These are phyloP conservation scores for Aquanectria penicillioides DNA, from an alignment of 2,329 filamentous ascomycete species.

Conservation along the genomic window DNA sequence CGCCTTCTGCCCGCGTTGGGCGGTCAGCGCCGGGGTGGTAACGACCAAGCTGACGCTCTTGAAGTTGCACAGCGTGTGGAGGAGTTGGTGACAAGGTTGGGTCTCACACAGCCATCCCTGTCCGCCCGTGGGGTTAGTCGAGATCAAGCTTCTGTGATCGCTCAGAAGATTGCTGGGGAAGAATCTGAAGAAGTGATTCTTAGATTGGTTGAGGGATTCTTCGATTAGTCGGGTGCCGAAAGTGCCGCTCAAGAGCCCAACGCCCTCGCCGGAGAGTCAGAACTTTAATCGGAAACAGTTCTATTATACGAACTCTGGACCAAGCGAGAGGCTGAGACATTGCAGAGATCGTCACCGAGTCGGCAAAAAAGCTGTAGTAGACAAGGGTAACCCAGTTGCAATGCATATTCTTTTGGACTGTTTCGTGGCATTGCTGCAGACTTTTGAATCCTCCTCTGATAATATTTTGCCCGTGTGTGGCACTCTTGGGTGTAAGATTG, in stretches of 20 bases:
- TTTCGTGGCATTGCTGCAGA: not conserved
- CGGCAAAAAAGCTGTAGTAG: not conserved
- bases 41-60: slow-evolving; percentile 19
- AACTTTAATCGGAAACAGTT: slow-evolving; percentile 1
- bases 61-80: slow-evolving; percentile 26
- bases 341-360: slow-evolving; percentile 15
- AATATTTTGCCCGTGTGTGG: not conserved
- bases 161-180: slow-evolving; percentile 4
- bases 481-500: not conserved
- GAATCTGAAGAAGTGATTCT: slow-evolving; percentile 14
- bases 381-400: not conserved
- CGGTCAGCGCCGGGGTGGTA: not conserved
- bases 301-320: slow-evolving; percentile 13
- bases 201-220: slow-evolving; percentile 22
- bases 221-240: slow-evolving; percentile 17
- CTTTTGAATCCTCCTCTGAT: not conserved
- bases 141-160: slow-evolving; percentile 26
- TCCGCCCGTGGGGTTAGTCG: slow-evolving; percentile 5
- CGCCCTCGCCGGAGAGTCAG: slow-evolving; percentile 1
- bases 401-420: not conserved
- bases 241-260: not conserved
- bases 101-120: slow-evolving; percentile 23
- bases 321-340: slow-evolving; percentile 10
- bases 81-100: slow-evolving; percentile 17
- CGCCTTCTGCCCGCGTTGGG: slow-evolving; percentile 28